Conservation (phyloP, 768 basidiomycete species). For the Mycena sanguinolenta region DNA sequence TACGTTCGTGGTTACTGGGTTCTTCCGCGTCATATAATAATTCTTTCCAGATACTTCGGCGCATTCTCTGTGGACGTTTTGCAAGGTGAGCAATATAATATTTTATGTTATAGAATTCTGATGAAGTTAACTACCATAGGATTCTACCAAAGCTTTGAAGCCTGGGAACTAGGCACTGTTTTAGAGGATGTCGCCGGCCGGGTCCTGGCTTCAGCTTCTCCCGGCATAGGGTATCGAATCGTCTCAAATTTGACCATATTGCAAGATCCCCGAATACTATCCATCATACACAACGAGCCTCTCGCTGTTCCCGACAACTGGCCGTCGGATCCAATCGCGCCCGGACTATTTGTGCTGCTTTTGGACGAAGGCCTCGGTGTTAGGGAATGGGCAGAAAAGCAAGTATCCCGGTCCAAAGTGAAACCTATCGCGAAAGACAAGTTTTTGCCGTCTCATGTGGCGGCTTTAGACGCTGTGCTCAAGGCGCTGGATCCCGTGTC, state of each 20-base stretch:
- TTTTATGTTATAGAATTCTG: neutral
- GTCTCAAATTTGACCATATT: slow-evolving; percentile 73
- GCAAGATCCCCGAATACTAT: slow-evolving; percentile 61
- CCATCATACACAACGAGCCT: slow-evolving; percentile 52
- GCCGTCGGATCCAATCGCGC: slow-evolving; percentile 71
- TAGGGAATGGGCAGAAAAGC: slow-evolving; percentile 71
- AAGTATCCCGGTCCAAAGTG: slow-evolving; percentile 53
- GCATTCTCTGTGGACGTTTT: slow-evolving; percentile 68
- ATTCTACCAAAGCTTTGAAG: slow-evolving; percentile 75
- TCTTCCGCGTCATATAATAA: slow-evolving; percentile 34
- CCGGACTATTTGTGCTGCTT: slow-evolving; percentile 71
- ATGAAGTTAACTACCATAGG: slow-evolving; percentile 25
- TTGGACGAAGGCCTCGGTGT: slow-evolving; percentile 63
- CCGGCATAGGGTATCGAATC: slow-evolving; percentile 72
- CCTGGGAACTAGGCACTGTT: slow-evolving; percentile 73
- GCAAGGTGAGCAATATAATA: slow-evolving; percentile 24
- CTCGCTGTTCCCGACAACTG: slow-evolving; percentile 58
- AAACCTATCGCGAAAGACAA: slow-evolving; percentile 61
- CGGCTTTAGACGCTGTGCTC: slow-evolving; percentile 59
- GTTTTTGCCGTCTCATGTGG: slow-evolving; percentile 63
- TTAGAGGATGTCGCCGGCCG: slow-evolving; percentile 58
- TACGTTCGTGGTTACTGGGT: slow-evolving; percentile 68
- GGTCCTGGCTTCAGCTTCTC: slow-evolving; percentile 57
- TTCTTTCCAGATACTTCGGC: slow-evolving; percentile 74
- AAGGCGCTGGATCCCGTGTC: slow-evolving; percentile 43